Evolutionary conservation across 23 red algal genomes (phyloP).

Genomic region (Gracilaria domingensis): DNA sequence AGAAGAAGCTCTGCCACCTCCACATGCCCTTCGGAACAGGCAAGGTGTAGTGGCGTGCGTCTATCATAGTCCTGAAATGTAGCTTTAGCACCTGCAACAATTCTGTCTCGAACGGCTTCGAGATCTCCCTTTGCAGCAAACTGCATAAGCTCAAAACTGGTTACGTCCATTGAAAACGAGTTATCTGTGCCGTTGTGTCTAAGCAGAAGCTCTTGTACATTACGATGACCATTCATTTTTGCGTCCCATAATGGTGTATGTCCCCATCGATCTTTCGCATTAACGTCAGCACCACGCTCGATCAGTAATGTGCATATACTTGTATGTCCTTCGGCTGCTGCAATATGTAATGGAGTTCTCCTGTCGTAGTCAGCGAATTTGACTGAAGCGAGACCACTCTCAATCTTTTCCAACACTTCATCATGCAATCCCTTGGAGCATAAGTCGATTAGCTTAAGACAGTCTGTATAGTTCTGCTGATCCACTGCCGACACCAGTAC

Average conservation of each 20-base stretch:
- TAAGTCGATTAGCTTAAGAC: conserved; percentile 74
- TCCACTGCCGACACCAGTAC: neutral
- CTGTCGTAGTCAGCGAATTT: conserved; percentile 92
- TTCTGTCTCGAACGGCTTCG: conserved; percentile 59
- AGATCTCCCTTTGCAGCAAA: conserved; percentile 74
- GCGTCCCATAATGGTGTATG: conserved; percentile 92
- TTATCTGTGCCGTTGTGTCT: conserved; percentile 45
- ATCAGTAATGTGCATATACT: conserved; percentile 77
- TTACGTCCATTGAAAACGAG: conserved; percentile 31
- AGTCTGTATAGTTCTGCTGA: conserved; percentile 56
- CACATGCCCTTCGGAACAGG: conserved; percentile 88
- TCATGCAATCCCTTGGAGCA: conserved; percentile 51
- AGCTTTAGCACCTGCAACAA: conserved; percentile 76
- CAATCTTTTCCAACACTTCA: conserved; percentile 68
- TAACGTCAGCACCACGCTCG: conserved; percentile 82
- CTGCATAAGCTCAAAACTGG: conserved; percentile 80
- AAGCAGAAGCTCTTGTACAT: conserved; percentile 53
- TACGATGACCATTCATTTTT: conserved; percentile 67
- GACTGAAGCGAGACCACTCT: conserved; percentile 53
- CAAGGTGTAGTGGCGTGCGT: conserved; percentile 92
- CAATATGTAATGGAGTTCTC: conserved; percentile 93
- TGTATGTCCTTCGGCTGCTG: conserved; percentile 86
- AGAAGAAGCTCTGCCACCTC: conserved; percentile 88
- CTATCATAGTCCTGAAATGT: conserved; percentile 88
- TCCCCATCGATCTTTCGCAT: conserved; percentile 90